These are phyloP conservation scores for Ascobolus immersus DNA, from an alignment of 495 filamentous ascomycete species.

Conservation along the genomic window DNA sequence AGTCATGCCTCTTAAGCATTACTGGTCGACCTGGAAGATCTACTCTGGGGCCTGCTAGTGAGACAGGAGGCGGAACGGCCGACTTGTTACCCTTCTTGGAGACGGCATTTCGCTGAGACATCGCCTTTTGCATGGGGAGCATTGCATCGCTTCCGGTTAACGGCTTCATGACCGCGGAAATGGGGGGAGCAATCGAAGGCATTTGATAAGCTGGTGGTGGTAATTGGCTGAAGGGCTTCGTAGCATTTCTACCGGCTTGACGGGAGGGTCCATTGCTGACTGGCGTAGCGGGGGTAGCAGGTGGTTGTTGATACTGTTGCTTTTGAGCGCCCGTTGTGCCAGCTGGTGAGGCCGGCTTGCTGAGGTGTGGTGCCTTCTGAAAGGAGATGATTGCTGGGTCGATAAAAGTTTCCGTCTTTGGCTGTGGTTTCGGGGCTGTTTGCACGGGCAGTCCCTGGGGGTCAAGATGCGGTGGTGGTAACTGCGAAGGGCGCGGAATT, in stretches of 20 bases:
- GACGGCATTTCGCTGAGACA: constrained; percentile 1
- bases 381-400: constrained; percentile 27
- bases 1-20: no score
- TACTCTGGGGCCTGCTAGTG: no score
- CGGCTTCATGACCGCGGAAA: background rate
- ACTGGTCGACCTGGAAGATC: no score
- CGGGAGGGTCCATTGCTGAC: no score
- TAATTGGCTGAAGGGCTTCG: no score
- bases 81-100: no score
- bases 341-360: constrained; percentile 1
- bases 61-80: no score
- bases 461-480: constrained; percentile 1
- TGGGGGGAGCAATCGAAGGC: background rate
- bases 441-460: constrained; percentile 3
- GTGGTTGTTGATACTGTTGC: background rate
- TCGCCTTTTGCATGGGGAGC: constrained; percentile 16
- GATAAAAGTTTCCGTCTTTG: constrained; percentile 18
- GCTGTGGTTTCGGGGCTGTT: constrained; percentile 6
- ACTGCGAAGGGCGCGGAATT: constrained; percentile 10
- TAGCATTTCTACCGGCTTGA: no score
- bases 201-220: background rate
- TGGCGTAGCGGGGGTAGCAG: background rate
- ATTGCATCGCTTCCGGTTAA: constrained; percentile 9
- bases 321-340: constrained; percentile 1
- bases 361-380: constrained; percentile 6